Percentiles rank a stretch among this genome's conserved stretches.
phyloP scores from a whole-genome alignment of 768 basidiomycete species.

The Cantharellus cinnabarinus region DNA sequence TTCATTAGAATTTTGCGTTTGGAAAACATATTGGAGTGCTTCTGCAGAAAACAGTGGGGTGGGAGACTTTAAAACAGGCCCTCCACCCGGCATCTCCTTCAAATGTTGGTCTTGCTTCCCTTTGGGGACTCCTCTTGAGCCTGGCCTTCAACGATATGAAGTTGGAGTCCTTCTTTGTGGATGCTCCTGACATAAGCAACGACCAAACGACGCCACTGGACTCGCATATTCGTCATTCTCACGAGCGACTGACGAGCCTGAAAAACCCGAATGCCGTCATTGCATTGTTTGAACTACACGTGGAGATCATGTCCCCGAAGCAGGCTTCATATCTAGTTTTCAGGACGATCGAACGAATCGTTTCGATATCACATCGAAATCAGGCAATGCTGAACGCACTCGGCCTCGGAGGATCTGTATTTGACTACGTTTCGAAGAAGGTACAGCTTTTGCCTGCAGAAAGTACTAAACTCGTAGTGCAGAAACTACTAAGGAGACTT shows the following conservation, averaged over 20 bases:
- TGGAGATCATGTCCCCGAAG: conserved; percentile 14
- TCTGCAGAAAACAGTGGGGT: conserved; percentile 37
- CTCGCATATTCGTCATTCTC: too few species aligned
- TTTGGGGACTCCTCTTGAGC: conserved; percentile 45
- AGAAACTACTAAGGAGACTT: conserved; percentile 43
- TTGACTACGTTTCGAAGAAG: conserved; percentile 24
- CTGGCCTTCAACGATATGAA: conserved; percentile 48
- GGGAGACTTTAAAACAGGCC: conserved; percentile 39
- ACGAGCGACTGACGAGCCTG: background rate
- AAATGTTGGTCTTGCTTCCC: conserved; percentile 28
- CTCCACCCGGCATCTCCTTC: conserved; percentile 23
- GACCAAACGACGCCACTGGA: too few species aligned
- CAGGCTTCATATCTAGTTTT: conserved; percentile 32
- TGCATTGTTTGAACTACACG: conserved; percentile 34
- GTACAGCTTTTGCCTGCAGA: background rate
- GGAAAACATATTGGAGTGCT: background rate
- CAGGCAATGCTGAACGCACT: conserved; percentile 42
- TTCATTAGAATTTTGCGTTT: background rate
- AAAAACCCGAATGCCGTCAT: conserved; percentile 32
- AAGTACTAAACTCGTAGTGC: conserved; percentile 18
- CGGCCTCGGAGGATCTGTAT: conserved; percentile 33
- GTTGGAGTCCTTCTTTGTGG: conserved; percentile 21
- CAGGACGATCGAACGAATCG: conserved; percentile 43
- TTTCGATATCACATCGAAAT: conserved; percentile 43
- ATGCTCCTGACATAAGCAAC: too few species aligned